Percentiles rank a stretch among this genome's conserved stretches.
phyloP scores from a whole-genome alignment of 768 basidiomycete genomes.

The Lyophyllum decastes region DNA sequence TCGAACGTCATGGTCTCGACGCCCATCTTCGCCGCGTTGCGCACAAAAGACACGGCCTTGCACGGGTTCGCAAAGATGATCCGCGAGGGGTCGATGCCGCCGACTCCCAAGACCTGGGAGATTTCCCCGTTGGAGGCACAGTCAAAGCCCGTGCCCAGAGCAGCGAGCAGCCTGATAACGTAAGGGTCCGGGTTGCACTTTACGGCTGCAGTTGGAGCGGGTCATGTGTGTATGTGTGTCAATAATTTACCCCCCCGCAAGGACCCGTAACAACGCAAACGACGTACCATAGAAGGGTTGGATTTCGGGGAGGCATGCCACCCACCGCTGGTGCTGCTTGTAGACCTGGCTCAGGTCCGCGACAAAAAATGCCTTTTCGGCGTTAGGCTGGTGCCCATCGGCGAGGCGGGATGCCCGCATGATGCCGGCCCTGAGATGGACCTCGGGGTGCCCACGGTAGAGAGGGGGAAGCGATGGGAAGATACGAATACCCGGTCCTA shows the following conservation, averaged over 20 bases:
- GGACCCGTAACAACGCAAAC: background rate
- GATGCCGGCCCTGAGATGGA: conserved; percentile 78
- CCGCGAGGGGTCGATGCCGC: conserved; percentile 73
- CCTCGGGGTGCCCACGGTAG: conserved; percentile 64
- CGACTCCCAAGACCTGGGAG: conserved; percentile 69
- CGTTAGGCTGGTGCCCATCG: conserved; percentile 60
- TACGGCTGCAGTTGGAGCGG: conserved; percentile 65
- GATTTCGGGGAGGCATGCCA: conserved; percentile 73
- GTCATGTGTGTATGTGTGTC: background rate
- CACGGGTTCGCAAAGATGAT: conserved; percentile 99
- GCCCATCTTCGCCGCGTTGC: conserved; percentile 73
- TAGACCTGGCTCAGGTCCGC: conserved; percentile 91
- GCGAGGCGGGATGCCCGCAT: conserved; percentile 59
- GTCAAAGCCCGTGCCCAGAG: conserved; percentile 92
- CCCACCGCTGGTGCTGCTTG: conserved; percentile 84
- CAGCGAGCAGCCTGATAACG: conserved; percentile 86
- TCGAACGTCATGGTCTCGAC: conserved; percentile 98
- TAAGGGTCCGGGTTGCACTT: conserved; percentile 99
- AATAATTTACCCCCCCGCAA: background rate
- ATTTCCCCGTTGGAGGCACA: conserved; percentile 97
- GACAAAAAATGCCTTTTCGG: conserved; percentile 96
- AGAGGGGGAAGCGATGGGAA: conserved; percentile 71
- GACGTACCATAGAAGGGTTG: conserved; percentile 90
- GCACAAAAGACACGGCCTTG: conserved; percentile 93
- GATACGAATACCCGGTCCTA: conserved; percentile 40